phyloP scores from a whole-genome alignment of 257 asterid species.

The Penstemon davidsonii region DNA sequence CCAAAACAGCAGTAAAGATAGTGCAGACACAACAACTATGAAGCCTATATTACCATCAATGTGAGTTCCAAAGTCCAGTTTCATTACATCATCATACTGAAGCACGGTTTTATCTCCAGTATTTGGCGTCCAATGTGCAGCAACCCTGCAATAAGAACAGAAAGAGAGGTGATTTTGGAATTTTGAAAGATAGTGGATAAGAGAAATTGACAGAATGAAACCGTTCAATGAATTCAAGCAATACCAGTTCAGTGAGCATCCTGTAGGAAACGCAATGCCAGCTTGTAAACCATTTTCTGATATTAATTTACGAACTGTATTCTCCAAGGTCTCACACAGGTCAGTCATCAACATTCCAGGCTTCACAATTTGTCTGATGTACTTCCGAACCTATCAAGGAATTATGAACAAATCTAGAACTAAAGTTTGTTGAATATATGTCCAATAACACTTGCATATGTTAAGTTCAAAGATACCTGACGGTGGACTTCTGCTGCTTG shows the following conservation, averaged over 20 bases:
- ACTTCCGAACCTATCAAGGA: conserved; percentile 71
- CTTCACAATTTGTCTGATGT: conserved; percentile 71
- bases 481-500: conserved; percentile 99
- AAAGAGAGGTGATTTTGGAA: not conserved
- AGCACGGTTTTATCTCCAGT: conserved; percentile 94
- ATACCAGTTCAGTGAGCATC: conserved; percentile 95
- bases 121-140: conserved; percentile 99
- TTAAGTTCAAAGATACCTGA: conserved; percentile 56
- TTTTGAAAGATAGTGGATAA: not conserved
- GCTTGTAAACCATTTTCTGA: conserved; percentile 97
- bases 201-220: conserved; percentile 6
- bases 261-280: conserved; percentile 99
- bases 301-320: conserved; percentile 85
- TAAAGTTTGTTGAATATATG: conserved; percentile 1
- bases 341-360: conserved; percentile 98
- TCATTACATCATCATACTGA: conserved; percentile 96
- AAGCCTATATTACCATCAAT: conserved; percentile 69
- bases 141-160: conserved; percentile 63
- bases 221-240: conserved; percentile 14
- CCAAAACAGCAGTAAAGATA: conserved; percentile 1
- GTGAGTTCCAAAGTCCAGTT: conserved; percentile 97
- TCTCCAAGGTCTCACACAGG: conserved; percentile 94
- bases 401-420: conserved; percentile 9
- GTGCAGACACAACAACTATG: conserved; percentile 7
- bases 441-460: not conserved